A percentile compares a stretch with the other conserved stretches of the same genome.
These are phyloP conservation scores for Penicillium sp. DNA, from an alignment of 2,329 filamentous ascomycete genomes.

Conservation along the genomic window DNA sequence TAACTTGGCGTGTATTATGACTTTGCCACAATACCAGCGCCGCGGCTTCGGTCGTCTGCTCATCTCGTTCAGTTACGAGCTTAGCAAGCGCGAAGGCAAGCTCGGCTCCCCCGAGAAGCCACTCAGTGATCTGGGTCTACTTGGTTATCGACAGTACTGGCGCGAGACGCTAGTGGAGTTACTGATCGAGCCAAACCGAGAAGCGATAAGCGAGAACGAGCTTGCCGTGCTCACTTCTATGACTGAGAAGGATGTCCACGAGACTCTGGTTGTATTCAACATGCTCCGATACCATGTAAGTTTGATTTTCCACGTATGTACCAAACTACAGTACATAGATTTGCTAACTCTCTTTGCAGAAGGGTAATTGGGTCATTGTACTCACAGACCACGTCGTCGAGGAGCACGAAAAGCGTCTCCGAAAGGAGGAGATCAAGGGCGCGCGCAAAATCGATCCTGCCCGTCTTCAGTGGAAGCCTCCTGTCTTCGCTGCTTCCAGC, in stretches of 20 bases:
- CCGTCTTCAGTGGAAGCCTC: conserved; percentile 89
- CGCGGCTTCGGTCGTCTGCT: conserved; percentile 90
- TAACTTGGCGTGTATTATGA: conserved; percentile 97
- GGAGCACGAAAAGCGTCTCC: conserved; percentile 66
- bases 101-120: conserved; percentile 96
- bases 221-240: conserved; percentile 78
- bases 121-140: conserved; percentile 83
- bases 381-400: conserved; percentile 78
- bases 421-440: conserved; percentile 76
- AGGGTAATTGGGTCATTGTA: conserved; percentile 94
- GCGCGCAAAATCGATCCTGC: conserved; percentile 71
- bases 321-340: background rate
- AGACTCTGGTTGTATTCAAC: conserved; percentile 87
- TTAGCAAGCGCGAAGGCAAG: conserved; percentile 92
- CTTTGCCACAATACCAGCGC: conserved; percentile 90
- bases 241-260: conserved; percentile 96
- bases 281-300: conserved; percentile 84
- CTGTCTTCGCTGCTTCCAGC: conserved; percentile 84
- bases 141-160: conserved; percentile 97
- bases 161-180: conserved; percentile 89
- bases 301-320: conserved; percentile 6
- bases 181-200: conserved; percentile 68
- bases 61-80: conserved; percentile 96
- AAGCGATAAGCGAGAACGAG: conserved; percentile 73
- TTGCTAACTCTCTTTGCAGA: conserved; percentile 43